Evolutionary conservation across 108 stramenopile genomes (phyloP).

Genomic region (Parietichytrium sp.): DNA sequence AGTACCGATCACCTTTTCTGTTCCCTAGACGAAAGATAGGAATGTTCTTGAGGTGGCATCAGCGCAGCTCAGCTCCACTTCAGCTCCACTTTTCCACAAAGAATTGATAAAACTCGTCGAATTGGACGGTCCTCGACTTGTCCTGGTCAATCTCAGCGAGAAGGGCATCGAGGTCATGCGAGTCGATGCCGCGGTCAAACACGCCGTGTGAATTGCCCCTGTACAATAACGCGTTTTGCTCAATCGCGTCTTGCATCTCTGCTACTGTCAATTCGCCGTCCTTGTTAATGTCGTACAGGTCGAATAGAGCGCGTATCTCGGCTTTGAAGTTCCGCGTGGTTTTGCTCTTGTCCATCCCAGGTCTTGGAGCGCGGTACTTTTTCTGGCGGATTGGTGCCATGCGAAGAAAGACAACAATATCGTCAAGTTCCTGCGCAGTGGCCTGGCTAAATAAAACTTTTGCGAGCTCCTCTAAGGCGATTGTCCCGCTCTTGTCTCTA

Average conservation of each 20-base stretch:
- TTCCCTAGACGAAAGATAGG: too few relatives aligned
- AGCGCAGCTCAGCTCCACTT: too few relatives aligned
- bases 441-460: neutral
- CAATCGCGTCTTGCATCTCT: neutral
- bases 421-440: constrained; percentile 25
- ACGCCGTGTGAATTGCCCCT: neutral
- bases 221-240: constrained; percentile 1
- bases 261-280: constrained; percentile 3
- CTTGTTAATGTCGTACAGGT: neutral
- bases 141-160: neutral
- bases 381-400: neutral
- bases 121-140: neutral
- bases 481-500: neutral
- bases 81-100: constrained; percentile 35
- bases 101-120: constrained; percentile 19
- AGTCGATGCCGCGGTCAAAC: neutral
- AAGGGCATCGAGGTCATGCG: neutral
- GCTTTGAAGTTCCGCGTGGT: neutral
- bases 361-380: neutral
- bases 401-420: constrained; percentile 29
- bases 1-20: too few relatives aligned
- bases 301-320: constrained; percentile 11
- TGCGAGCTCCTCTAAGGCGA: constrained; percentile 9
- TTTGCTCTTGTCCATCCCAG: neutral
- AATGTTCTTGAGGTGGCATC: too few relatives aligned